Evolutionary conservation across 495 filamentous ascomycete genomes (phyloP), one percentile per base, ranked within the genome.

Genomic region (Trichoderma erinaceum): DNA sequence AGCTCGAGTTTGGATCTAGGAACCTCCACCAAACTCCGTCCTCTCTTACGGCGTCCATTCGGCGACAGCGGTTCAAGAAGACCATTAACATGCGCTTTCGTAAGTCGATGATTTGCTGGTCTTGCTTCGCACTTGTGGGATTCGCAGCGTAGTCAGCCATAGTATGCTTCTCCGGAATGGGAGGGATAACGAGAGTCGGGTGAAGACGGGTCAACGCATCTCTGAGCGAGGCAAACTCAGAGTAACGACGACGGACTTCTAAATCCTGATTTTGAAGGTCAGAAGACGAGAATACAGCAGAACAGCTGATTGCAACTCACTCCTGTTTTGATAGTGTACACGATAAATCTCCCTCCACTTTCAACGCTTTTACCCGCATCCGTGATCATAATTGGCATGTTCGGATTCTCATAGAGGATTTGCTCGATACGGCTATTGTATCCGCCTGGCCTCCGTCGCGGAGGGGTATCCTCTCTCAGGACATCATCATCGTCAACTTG

Each of bases 91-190:
- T 99, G 67, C 95, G 89, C 76, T 97, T 97, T 65, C 95, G 86
- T 48, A 97, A 82, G 70, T 99, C 95, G 68, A 99, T 99, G 58
- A 97, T 98, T 69, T 91, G 89, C 41, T 90, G 88, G 76, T 99
- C 96, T 78, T 98, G 95, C 77, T 97, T 99, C 35, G 95, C 95
- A 75, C 93, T 97, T 38, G 95, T 97, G 0, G 95, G 95, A 71
- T 97, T 97, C 23, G 96, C 93, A 29, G 95, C 95, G 76, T 99
- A 99, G 74, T 99, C 95, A 63, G 95, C 94, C 89, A 98, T 94
- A 66, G 92, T 92, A 75, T 98, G 95, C 76, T 99, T 99, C 79
- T 99, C 95, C 11, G 95, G 95, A 70, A 99, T 99, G 2, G 95
- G 95, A 0, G 95, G 95, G 66, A 99, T 90, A 69, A 99, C 88